These are phyloP conservation scores for Mollisiaceae sp. DNA, from an alignment of 2,329 filamentous ascomycete genomes.

Conservation along the genomic window DNA sequence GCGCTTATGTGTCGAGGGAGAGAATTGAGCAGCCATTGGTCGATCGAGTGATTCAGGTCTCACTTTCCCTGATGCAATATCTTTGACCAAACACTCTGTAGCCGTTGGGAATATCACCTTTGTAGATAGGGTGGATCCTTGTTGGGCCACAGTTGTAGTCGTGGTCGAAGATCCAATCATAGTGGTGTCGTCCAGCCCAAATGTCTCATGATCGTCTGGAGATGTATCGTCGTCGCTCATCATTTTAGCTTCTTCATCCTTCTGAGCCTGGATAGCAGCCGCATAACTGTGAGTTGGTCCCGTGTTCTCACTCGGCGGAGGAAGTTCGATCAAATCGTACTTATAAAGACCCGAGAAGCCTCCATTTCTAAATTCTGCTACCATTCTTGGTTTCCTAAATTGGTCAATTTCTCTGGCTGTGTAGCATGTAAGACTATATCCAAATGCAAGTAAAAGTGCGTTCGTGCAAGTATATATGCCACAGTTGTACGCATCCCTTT, in stretches of 20 bases:
- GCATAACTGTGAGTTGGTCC: neutral
- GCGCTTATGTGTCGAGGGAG: neutral
- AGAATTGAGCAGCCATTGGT: no score
- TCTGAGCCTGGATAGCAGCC: neutral
- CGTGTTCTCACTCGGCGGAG: neutral
- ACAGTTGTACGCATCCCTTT: neutral
- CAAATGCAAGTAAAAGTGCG: neutral
- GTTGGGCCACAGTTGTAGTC: no score
- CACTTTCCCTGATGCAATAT: no score
- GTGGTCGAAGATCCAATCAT: no score
- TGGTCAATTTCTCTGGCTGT: neutral
- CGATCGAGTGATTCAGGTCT: no score
- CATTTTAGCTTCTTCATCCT: no score
- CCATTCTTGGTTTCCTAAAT: neutral
- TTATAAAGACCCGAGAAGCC: neutral
- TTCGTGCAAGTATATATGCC: neutral
- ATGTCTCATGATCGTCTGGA: no score
- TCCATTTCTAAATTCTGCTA: neutral
- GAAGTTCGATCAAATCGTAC: neutral
- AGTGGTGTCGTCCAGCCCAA: no score
- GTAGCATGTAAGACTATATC: neutral
- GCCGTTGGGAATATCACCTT: no score
- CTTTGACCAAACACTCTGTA: no score
- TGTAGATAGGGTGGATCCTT: no score
- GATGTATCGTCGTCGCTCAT: no score